Conservation (phyloP, 78 protist genomes). For the Anaeramoeba flamelloides region DNA sequence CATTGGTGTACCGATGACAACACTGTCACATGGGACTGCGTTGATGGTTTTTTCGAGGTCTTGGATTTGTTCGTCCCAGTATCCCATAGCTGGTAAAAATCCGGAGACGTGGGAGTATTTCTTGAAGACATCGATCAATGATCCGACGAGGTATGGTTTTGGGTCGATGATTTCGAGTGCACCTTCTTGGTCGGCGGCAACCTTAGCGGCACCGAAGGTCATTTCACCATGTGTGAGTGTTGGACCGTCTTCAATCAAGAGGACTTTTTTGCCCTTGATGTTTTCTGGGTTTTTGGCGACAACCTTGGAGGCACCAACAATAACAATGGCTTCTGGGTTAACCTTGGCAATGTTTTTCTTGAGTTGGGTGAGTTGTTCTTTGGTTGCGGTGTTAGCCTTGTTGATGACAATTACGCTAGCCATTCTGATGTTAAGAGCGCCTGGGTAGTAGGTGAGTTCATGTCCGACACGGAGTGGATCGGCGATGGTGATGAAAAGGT, state of each 20-base stretch:
- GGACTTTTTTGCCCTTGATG: slow-evolving; percentile 18
- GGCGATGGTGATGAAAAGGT: slow-evolving; percentile 6
- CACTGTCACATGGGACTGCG: slow-evolving; percentile 4
- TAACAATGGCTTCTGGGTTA: slow-evolving; percentile 1
- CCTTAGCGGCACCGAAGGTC: slow-evolving; percentile 21
- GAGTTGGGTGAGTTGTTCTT: neutral
- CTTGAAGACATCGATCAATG: neutral
- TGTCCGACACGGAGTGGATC: slow-evolving; percentile 26
- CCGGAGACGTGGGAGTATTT: neutral
- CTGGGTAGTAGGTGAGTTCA: slow-evolving; percentile 19
- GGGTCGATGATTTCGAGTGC: slow-evolving; percentile 6
- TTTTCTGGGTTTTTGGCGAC: neutral
- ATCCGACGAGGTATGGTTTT: neutral
- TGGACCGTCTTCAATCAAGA: slow-evolving; percentile 23
- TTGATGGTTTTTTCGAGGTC: slow-evolving; percentile 14
- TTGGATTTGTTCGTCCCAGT: too few species aligned
- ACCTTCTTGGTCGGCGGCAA: slow-evolving; percentile 25
- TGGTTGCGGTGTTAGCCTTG: slow-evolving; percentile 1
- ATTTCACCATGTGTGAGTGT: slow-evolving; percentile 24
- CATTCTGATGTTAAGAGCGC: neutral
- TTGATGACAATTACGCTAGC: neutral
- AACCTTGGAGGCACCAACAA: neutral
- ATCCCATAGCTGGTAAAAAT: slow-evolving; percentile 27
- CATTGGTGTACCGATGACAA: slow-evolving; percentile 22
- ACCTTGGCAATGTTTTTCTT: neutral